Evolutionary conservation across 192 early-diverging fungal genomes (phyloP).

Genomic region (Martensiomyces pterosporus): DNA sequence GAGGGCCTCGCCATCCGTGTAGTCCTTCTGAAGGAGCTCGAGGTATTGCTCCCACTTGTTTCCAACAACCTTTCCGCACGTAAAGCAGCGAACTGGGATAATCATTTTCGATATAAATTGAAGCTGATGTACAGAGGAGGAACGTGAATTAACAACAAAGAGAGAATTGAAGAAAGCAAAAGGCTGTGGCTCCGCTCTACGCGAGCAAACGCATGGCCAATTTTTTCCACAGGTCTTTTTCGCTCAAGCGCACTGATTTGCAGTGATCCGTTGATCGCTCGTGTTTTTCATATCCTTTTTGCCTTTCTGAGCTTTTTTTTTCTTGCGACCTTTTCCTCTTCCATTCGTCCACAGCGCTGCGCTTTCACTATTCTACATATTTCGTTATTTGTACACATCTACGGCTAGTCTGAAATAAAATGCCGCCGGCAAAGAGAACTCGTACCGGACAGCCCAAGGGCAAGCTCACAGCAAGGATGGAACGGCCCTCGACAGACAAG

Average conservation of each 20-base stretch:
- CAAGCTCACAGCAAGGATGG: conserved; percentile 7
- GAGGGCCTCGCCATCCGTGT: conserved; percentile 60
- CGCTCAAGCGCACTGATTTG: no score
- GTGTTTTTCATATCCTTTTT: not conserved
- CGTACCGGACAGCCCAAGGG: conserved; percentile 3
- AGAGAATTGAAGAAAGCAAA: not conserved
- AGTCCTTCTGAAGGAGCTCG: conserved; percentile 68
- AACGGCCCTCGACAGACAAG: not conserved
- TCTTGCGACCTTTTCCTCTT: not conserved
- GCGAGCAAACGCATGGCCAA: not conserved
- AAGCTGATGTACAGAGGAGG: no score
- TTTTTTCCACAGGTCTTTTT: not conserved
- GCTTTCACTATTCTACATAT: not conserved
- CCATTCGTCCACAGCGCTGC: no score
- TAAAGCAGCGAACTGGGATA: conserved; percentile 97
- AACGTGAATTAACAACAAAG: no score
- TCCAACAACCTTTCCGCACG: conserved; percentile 97
- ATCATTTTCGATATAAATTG: conserved; percentile 68
- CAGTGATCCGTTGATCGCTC: not conserved
- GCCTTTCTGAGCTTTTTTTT: not conserved
- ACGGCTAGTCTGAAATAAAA: not conserved
- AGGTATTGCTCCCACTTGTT: conserved; percentile 97
- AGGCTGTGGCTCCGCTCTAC: not conserved
- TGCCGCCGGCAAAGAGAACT: not conserved
- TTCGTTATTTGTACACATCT: not conserved